Conservation (phyloP, 2,329 filamentous ascomycete species). For the Colletotrichum tropicicola region DNA sequence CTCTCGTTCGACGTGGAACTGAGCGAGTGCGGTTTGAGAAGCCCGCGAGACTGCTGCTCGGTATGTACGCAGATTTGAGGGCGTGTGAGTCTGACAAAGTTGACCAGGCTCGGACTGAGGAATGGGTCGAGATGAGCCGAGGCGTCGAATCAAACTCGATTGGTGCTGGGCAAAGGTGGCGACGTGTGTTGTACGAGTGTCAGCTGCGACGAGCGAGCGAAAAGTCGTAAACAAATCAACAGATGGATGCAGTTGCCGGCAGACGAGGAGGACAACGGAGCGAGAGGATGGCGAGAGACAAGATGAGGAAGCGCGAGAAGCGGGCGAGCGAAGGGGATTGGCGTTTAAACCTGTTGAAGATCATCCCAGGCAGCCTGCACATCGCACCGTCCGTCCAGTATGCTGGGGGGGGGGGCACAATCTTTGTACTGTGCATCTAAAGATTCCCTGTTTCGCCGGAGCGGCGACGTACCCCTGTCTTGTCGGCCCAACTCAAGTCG, state of each 20-base stretch:
- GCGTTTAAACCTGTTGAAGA: slow-evolving; percentile 32
- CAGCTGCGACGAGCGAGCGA: neutral
- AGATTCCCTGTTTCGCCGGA: slow-evolving; percentile 30
- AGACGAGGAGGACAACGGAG: neutral
- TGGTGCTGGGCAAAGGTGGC: neutral
- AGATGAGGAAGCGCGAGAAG: neutral
- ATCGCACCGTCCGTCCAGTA: slow-evolving; percentile 7
- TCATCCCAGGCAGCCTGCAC: slow-evolving; percentile 25
- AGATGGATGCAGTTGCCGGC: neutral
- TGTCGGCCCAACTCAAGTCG: slow-evolving; percentile 21
- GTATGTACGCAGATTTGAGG: slow-evolving; percentile 22
- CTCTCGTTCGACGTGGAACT: neutral
- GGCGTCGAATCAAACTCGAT: neutral
- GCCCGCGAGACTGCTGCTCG: neutral
- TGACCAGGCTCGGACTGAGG: slow-evolving; percentile 13
- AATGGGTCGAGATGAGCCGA: slow-evolving; percentile 22
- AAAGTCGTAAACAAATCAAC: slow-evolving; percentile 16
- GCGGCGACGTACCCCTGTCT: slow-evolving; percentile 22
- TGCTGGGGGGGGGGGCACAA: slow-evolving; percentile 17
- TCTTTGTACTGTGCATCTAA: slow-evolving; percentile 29
- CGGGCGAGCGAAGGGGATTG: slow-evolving; percentile 17
- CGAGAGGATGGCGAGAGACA: slow-evolving; percentile 19
- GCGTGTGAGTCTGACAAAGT: slow-evolving; percentile 1
- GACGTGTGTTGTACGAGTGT: slow-evolving; percentile 2
- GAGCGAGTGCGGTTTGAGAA: neutral